These are phyloP conservation scores for Neobulgaria alba DNA, from an alignment of 2,329 filamentous ascomycete genomes.

Conservation along the genomic window DNA sequence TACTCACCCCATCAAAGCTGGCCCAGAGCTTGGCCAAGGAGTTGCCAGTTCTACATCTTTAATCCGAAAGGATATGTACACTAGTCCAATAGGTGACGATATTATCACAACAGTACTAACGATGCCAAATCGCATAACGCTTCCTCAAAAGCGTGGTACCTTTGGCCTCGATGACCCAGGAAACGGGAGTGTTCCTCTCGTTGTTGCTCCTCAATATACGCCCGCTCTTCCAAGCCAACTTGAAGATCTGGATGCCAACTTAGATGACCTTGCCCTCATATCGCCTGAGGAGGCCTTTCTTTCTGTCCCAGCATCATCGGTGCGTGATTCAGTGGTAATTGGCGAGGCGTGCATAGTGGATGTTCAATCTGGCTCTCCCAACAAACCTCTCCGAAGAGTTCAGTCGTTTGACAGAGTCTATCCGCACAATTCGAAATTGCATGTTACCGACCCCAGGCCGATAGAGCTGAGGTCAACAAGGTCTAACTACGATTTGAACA, in stretches of 20 bases:
- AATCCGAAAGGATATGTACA: neutral
- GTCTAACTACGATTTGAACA: no score
- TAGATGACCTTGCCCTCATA: constrained; percentile 5
- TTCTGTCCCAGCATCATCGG: neutral
- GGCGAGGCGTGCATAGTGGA: constrained; percentile 26
- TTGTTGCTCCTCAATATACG: no score
- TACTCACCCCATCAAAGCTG: constrained; percentile 52
- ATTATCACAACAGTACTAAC: constrained; percentile 17
- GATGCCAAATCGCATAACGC: constrained; percentile 7
- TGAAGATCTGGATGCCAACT: no score
- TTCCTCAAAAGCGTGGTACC: neutral
- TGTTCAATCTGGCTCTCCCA: constrained; percentile 12
- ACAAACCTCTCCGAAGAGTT: no score
- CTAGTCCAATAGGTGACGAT: constrained; percentile 5
- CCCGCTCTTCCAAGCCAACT: no score
- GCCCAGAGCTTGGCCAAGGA: constrained; percentile 47
- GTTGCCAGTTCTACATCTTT: no score
- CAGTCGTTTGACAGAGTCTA: no score
- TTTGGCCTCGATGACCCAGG: neutral
- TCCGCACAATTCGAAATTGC: no score
- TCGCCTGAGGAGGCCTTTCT: constrained; percentile 9
- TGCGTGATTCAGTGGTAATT: neutral
- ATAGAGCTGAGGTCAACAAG: no score
- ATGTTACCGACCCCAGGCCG: no score
- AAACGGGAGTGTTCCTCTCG: neutral